Base-by-base conservation (phyloP, 164 flowering plant species). In the Magnolia sinica region DNA sequence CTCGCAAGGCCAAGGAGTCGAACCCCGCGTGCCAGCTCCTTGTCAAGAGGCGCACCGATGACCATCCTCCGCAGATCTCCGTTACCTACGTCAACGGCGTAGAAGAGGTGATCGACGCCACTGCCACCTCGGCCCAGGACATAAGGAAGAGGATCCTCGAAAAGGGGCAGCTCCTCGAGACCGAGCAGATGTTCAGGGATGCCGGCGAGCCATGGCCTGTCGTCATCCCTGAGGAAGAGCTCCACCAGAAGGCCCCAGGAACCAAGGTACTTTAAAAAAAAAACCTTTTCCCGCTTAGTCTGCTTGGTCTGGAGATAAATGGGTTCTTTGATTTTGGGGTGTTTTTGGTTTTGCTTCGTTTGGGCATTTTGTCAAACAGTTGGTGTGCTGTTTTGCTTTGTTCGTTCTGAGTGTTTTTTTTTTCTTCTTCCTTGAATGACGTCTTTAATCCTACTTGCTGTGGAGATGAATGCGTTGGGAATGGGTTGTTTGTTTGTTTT, bases 121-220 rank as follows among this genome's bases (percentile, higher is more conserved):
- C 98, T 16, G 23, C 88, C 50, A 90, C 92, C 20, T 76, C 97
- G 1, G 96, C 98, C 0, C 94, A 91, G 85, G 66, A 77, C 74
- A 88, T 95, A 8, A 82, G 95, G 61, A 73, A 78, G 73, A 81
- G 87, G 90, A 91, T 95, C 45, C 87, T 93, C 9, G 94, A 90
- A 8, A 93, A 95, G 83, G 96, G 98, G 23, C 89, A 84, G 87
- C 9, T 8, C 23, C 89, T 95, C 1, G 96, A 93, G 87, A 92
- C 98, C 6, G 96, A 95, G 84, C 97, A 93, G 75, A 92, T 90
- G 94, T 93, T 95, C 80, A 89, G 90, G 8, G 98, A 93, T 8
- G 95, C 91, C 7, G 97, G 97, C 11, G 94, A 91, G 87, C 16
- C 86, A 19, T 95, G 98, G 99, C 99, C 99, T 24, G 94, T 94